These are phyloP conservation scores for Malus sieversii DNA, from an alignment of 306 rosid genomes.

Conservation along the genomic window DNA sequence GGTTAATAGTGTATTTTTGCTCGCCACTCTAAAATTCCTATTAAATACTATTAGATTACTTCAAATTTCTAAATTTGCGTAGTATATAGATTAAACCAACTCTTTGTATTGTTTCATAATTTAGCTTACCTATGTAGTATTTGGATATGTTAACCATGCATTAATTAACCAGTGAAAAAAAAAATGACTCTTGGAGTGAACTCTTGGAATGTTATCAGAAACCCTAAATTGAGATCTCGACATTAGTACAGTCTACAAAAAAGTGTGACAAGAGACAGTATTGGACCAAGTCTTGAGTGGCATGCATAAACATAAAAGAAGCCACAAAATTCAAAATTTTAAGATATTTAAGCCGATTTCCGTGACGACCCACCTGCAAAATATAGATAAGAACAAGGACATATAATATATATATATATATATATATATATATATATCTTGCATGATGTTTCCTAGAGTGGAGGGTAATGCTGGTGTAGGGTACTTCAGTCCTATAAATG, in stretches of 20 bases:
- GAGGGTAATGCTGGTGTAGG: background rate
- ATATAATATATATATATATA: too few species aligned
- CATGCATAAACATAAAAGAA: background rate
- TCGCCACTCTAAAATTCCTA: too few species aligned
- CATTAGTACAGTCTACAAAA: background rate
- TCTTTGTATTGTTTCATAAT: background rate
- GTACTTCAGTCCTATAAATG: background rate
- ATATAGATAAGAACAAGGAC: background rate
- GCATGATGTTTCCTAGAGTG: background rate
- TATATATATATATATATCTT: too few species aligned
- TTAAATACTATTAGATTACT: too few species aligned
- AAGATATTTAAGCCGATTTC: background rate
- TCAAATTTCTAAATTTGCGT: too few species aligned
- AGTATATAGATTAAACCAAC: background rate
- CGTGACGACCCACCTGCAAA: background rate
- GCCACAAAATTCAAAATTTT: background rate
- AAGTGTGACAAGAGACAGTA: background rate
- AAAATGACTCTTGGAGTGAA: background rate
- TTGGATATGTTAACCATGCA: background rate
- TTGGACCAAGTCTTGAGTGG: background rate
- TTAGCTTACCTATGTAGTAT: background rate
- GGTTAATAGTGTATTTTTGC: too few species aligned
- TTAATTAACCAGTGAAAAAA: background rate
- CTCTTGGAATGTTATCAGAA: background rate
- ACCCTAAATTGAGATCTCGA: background rate